Evolutionary conservation across 495 filamentous ascomycete genomes (phyloP).

Genomic region (Penicillium crystallinum): DNA sequence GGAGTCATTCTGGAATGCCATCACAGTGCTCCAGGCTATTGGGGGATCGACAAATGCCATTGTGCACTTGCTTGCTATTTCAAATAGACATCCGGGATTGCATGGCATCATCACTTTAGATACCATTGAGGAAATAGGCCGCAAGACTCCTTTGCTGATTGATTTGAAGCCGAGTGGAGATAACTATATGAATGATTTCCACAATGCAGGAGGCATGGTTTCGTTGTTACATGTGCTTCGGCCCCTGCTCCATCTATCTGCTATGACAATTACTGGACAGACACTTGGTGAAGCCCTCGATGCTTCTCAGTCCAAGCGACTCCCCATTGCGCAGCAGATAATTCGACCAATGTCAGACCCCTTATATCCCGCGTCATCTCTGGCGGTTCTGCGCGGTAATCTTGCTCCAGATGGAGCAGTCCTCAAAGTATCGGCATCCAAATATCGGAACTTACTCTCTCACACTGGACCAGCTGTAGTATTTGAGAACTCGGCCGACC

Average conservation of each 20-base stretch:
- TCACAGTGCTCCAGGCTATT: conserved; percentile 63
- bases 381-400: conserved; percentile 53
- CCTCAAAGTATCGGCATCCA: conserved; percentile 60
- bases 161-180: conserved; percentile 65
- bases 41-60: conserved; percentile 66
- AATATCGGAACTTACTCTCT: conserved; percentile 42
- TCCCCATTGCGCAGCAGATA: conserved; percentile 37
- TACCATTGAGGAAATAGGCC: conserved; percentile 57
- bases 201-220: conserved; percentile 62
- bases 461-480: conserved; percentile 56
- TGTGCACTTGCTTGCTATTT: conserved; percentile 61
- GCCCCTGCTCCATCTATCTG: conserved; percentile 53
- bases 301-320: conserved; percentile 35
- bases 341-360: conserved; percentile 50
- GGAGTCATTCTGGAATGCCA: conserved; percentile 62
- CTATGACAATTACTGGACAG: conserved; percentile 52
- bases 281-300: conserved; percentile 55
- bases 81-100: conserved; percentile 52
- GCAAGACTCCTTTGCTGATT: conserved; percentile 54
- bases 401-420: conserved; percentile 54
- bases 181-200: conserved; percentile 70
- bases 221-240: conserved; percentile 51
- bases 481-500: conserved; percentile 51
- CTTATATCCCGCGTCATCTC: conserved; percentile 49
- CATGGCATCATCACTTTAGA: conserved; percentile 50